A percentile compares a stretch with the other conserved stretches of the same genome.
Evolutionary conservation across 2,329 filamentous ascomycete species (phyloP).

Genomic region (Simplicillium sp.): DNA sequence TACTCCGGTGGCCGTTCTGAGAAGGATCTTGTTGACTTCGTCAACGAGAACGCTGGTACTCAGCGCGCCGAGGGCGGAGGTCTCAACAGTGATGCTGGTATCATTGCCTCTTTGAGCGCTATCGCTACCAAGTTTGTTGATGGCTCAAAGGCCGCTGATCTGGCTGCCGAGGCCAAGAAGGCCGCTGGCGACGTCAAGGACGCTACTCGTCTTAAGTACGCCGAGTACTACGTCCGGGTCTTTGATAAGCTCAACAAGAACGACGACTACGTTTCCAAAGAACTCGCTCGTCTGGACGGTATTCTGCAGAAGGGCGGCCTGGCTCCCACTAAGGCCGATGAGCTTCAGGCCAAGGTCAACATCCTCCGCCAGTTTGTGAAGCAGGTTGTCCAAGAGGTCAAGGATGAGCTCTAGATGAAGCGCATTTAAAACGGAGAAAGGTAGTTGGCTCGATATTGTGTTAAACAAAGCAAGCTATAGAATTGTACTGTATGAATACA

Average conservation of each 20-base stretch:
- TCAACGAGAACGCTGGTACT: constrained; percentile 85
- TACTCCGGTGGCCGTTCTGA: constrained; percentile 75
- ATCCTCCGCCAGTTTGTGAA: constrained; percentile 71
- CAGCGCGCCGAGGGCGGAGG: constrained; percentile 74
- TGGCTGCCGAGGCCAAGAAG: constrained; percentile 63
- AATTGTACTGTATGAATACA: background rate
- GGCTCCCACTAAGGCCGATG: constrained; percentile 77
- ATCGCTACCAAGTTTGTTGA: constrained; percentile 67
- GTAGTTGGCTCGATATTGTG: background rate
- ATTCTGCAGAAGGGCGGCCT: constrained; percentile 81
- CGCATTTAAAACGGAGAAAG: constrained; percentile 21
- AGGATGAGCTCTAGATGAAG: constrained; percentile 59
- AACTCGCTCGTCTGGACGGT: constrained; percentile 69
- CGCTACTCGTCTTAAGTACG: constrained; percentile 61
- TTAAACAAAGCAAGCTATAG: background rate
- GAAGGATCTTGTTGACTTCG: constrained; percentile 63
- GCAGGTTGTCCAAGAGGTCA: constrained; percentile 46
- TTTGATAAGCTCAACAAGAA: constrained; percentile 76
- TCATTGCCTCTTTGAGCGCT: constrained; percentile 67
- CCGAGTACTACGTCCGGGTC: constrained; percentile 88
- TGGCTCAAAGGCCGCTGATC: constrained; percentile 50
- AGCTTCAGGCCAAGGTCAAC: constrained; percentile 79
- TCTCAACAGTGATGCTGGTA: constrained; percentile 71
- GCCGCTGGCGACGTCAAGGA: constrained; percentile 57
- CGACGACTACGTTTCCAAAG: constrained; percentile 73